A percentile compares a stretch with the other conserved stretches of the same genome.
phyloP scores from a whole-genome alignment of 1,139 yeast species.

The Debaryomyces sp. region DNA sequence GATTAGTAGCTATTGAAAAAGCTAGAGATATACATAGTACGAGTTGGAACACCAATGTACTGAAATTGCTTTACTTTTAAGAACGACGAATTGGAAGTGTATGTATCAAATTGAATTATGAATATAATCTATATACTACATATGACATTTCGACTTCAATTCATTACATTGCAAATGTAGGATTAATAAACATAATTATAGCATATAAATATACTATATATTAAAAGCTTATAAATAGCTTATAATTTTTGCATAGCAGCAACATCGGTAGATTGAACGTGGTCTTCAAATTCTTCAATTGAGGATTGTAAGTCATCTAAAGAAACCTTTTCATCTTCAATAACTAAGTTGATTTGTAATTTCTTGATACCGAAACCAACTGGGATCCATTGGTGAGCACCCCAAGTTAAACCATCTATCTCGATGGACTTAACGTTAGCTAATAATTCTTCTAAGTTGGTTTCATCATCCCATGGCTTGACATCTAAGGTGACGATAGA shows the following conservation, averaged over 20 bases:
- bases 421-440: slow-evolving; percentile 83
- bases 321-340: slow-evolving; percentile 96
- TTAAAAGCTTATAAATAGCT: slow-evolving; percentile 24
- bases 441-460: slow-evolving; percentile 85
- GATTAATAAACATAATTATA: slow-evolving; percentile 6
- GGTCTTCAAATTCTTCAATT: slow-evolving; percentile 97
- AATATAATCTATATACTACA: background rate
- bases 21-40: background rate
- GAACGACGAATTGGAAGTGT: background rate
- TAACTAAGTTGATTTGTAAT: slow-evolving; percentile 97
- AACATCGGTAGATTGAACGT: slow-evolving; percentile 97
- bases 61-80: background rate
- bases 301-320: slow-evolving; percentile 81
- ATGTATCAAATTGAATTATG: background rate
- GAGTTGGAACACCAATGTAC: background rate
- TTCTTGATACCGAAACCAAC: slow-evolving; percentile 99
- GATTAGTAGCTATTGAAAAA: too few species aligned
- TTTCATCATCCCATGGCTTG: slow-evolving; percentile 99
- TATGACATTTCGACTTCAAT: background rate
- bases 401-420: slow-evolving; percentile 96
- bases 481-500: slow-evolving; percentile 95
- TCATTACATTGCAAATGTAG: slow-evolving; percentile 5
- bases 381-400: slow-evolving; percentile 95
- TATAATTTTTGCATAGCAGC: slow-evolving; percentile 98
- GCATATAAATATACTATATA: slow-evolving; percentile 1